Conservation (phyloP, 1,284 basidiomycete genomes). For the Boletus semigastroideus region DNA sequence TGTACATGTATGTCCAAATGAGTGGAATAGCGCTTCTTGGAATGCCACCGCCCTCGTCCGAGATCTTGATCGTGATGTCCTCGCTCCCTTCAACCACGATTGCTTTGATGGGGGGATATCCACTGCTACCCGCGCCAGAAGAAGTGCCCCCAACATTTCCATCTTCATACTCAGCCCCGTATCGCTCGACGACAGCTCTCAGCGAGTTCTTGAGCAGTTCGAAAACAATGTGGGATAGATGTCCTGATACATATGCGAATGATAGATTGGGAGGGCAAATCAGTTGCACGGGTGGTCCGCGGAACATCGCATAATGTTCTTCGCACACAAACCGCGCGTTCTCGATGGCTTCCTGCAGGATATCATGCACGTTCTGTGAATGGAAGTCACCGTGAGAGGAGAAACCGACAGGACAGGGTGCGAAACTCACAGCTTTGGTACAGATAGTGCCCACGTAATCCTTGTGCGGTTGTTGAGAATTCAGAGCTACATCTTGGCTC, state of each 20-base stretch:
- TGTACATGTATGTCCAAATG: conserved; percentile 99
- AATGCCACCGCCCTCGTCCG: conserved; percentile 94
- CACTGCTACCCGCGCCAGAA: conserved; percentile 1
- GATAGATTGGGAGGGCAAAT: conserved; percentile 87
- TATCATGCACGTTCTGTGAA: conserved; percentile 83
- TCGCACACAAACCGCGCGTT: conserved; percentile 98
- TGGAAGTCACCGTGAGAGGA: conserved; percentile 1
- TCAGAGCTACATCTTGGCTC: conserved; percentile 81
- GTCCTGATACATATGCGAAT: conserved; percentile 96
- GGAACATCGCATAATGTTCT: conserved; percentile 95
- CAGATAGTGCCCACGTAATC: conserved; percentile 99
- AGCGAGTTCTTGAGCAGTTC: conserved; percentile 98
- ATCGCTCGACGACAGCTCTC: conserved; percentile 92
- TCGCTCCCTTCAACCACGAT: conserved; percentile 94
- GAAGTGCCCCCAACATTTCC: neutral
- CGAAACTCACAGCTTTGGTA: conserved; percentile 72
- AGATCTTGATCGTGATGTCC: conserved; percentile 98
- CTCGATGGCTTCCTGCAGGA: conserved; percentile 96
- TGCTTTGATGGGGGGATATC: conserved; percentile 92
- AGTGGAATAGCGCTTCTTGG: conserved; percentile 88
- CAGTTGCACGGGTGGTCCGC: conserved; percentile 92
- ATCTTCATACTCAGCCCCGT: conserved; percentile 80
- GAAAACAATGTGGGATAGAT: conserved; percentile 94
- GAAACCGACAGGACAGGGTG: neutral
- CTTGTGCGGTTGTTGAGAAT: conserved; percentile 82